Base-by-base conservation (phyloP, 805 yeast species). In the Zygosaccharomyces rouxii region DNA sequence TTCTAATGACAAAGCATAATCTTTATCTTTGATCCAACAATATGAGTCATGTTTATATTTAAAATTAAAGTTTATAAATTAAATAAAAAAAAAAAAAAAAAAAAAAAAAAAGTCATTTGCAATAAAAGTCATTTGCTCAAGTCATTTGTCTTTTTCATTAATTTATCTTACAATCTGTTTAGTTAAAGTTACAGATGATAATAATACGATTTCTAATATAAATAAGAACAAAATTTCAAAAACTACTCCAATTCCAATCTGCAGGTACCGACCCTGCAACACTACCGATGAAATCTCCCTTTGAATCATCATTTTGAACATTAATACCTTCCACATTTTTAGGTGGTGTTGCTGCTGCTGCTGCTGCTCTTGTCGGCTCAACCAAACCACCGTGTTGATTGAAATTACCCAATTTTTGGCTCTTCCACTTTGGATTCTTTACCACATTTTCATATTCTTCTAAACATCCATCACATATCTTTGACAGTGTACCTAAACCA, bases 221-320 rank as follows among this genome's bases (percentile, higher is more conserved):
- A 26, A 33, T 13, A 18, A 22, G 26, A 38, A 44, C 35, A 35
- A 11, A 44, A 35, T 41, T 14, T 59, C 69, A 83, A 57, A 83
- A 83, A 16, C 88, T 82, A 52, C 86, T 80, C 90, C 90, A 84
- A 57, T 79, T 80, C 89, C 89, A 84, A 62, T 84, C 86, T 14
- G 84, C 87, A 11, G 89, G 89, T 7, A 83, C 80, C 37, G 71
- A 70, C 2, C 77, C 79, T 0, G 67, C 73, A n/a, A 62, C 54
- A 46, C 66, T 61, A 13, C 63, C 66, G 44, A 58, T 38, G 7
- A 47, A 53, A 53, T 54, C 60, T 53, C 54, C 48, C 52, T 45
- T 38, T 19, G 48, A 31, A 25, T 46, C 47, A 29, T 40, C 38
- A 10, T 31, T 46, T n/a, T 46, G 41, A 35, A 38, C 16, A 16